phyloP scores from a whole-genome alignment of 495 filamentous ascomycete species.

The Chaetomium cochliodes region DNA sequence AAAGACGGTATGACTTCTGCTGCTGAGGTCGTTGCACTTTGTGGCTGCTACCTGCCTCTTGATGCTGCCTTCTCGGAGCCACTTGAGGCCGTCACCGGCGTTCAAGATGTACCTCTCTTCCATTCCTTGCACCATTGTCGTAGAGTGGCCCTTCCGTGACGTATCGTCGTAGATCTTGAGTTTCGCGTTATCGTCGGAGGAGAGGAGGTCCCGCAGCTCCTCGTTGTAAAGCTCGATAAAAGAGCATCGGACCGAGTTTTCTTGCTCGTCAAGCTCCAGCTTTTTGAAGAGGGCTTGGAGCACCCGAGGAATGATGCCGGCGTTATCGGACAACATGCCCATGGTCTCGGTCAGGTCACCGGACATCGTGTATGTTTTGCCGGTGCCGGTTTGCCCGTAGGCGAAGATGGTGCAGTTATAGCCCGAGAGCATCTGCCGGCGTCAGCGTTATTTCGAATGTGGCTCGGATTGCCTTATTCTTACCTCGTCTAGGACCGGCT shows the following conservation, averaged over 20 bases:
- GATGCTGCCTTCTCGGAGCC: conserved; percentile 86
- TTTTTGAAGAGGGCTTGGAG: conserved; percentile 82
- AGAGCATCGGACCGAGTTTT: conserved; percentile 92
- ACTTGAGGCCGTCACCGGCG: conserved; percentile 77
- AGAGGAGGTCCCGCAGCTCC: conserved; percentile 85
- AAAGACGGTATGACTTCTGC: conserved; percentile 93
- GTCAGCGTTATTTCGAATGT: conserved; percentile 13
- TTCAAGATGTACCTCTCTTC: conserved; percentile 89
- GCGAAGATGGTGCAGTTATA: conserved; percentile 99
- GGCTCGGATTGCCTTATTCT: conserved; percentile 16
- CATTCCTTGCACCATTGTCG: conserved; percentile 93
- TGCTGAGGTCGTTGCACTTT: conserved; percentile 97
- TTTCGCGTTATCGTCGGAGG: conserved; percentile 74
- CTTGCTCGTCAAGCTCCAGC: conserved; percentile 71
- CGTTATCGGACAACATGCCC: conserved; percentile 81
- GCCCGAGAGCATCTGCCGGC: conserved; percentile 78
- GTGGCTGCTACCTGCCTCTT: conserved; percentile 95
- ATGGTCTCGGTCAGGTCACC: conserved; percentile 89
- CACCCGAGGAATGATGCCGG: conserved; percentile 90
- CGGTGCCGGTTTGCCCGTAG: conserved; percentile 96
- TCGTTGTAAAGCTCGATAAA: conserved; percentile 99
- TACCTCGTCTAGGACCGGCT: conserved; percentile 89
- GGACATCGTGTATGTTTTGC: conserved; percentile 99
- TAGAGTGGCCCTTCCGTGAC: conserved; percentile 71
- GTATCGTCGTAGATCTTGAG: conserved; percentile 95